A percentile compares a stretch with the other conserved stretches of the same genome.
These are phyloP conservation scores for Paracoccidioides brasiliensis DNA, from an alignment of 2,329 filamentous ascomycete species.

Conservation along the genomic window DNA sequence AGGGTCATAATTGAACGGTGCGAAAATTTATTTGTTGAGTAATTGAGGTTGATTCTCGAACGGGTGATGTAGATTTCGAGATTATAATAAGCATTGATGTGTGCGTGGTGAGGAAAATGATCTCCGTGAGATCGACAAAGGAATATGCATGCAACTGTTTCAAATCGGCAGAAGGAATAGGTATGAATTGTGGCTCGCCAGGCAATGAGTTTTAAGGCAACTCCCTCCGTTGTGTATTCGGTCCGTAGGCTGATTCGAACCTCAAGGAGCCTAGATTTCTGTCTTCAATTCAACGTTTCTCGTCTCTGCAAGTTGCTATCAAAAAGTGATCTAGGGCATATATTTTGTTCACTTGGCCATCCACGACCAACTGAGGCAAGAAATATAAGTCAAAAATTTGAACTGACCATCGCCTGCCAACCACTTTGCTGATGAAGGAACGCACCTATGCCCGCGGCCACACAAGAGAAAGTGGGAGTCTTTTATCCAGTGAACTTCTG, in stretches of 20 bases:
- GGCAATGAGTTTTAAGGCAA: slow-evolving; percentile 7
- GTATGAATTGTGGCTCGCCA: slow-evolving; percentile 5
- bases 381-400: not conserved
- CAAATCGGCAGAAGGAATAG: slow-evolving; percentile 3
- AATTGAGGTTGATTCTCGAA: not conserved
- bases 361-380: not conserved
- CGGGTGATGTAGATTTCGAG: not conserved
- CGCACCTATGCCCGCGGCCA: not conserved
- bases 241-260: slow-evolving; percentile 2
- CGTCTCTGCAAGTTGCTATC: not conserved
- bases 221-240: slow-evolving; percentile 3
- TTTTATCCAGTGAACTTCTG: slow-evolving; percentile 1
- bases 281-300: not conserved
- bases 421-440: not conserved
- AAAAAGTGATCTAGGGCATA: not conserved
- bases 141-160: slow-evolving; percentile 4
- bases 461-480: not conserved
- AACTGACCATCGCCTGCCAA: not conserved
- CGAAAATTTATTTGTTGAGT: not conserved
- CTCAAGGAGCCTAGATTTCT: slow-evolving; percentile 3
- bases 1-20: slow-evolving; percentile 4
- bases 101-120: slow-evolving; percentile 1
- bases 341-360: not conserved
- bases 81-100: slow-evolving; percentile 1
- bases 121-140: not conserved